A percentile compares a stretch with the other conserved stretches of the same genome.
These are phyloP conservation scores for Stemphylium beticola DNA, from an alignment of 2,329 filamentous ascomycete genomes.

Conservation along the genomic window DNA sequence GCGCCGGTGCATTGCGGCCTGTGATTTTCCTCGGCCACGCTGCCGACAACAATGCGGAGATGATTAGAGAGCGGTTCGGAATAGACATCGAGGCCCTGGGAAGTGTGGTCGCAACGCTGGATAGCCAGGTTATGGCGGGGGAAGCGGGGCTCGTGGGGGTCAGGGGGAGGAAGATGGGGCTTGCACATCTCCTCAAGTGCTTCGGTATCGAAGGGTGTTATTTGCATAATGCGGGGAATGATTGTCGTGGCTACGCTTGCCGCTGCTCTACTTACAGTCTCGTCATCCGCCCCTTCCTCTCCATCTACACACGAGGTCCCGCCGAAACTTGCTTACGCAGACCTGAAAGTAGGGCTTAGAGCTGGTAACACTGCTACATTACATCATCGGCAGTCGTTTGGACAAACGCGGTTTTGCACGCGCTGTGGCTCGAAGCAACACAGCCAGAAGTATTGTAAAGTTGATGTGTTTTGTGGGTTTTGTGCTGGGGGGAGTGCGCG, in stretches of 20 bases:
- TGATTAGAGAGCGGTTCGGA: conserved; percentile 20
- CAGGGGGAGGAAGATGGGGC: conserved; percentile 1
- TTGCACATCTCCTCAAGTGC: conserved; percentile 4
- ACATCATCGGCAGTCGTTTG: not conserved
- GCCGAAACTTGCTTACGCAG: not conserved
- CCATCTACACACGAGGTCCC: not conserved
- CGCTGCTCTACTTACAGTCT: conserved; percentile 8
- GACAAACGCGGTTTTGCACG: not conserved
- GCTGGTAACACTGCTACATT: not conserved
- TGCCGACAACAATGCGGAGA: conserved; percentile 19
- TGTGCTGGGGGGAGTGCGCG: not conserved
- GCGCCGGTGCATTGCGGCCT: not conserved
- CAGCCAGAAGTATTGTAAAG: not conserved
- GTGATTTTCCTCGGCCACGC: conserved; percentile 33
- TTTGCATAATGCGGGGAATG: conserved; percentile 26
- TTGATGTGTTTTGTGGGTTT: not conserved
- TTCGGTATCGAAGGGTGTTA: conserved; percentile 6
- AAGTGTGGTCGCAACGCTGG: conserved; percentile 22
- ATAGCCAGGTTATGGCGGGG: conserved; percentile 25
- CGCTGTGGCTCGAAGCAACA: not conserved
- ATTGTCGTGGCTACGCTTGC: conserved; percentile 17
- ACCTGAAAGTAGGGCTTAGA: not conserved
- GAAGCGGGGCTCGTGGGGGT: conserved; percentile 8
- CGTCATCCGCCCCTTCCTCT: no score
- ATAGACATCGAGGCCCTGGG: conserved; percentile 19